phyloP scores from a whole-genome alignment of 2,329 filamentous ascomycete species.

The Bipolaris victoriae region DNA sequence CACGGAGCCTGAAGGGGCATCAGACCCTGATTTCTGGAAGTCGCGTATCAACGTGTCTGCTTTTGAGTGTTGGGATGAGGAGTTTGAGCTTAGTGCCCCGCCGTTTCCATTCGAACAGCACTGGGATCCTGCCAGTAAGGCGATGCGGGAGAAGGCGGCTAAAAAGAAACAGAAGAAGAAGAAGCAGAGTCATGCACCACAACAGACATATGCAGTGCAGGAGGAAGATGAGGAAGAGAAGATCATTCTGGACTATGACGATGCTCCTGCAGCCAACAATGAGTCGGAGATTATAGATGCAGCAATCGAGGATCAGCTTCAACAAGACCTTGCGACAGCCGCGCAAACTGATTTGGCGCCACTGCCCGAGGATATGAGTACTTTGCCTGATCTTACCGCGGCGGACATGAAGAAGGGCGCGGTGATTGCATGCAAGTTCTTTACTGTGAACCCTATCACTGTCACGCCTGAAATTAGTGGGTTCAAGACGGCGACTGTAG shows the following conservation, averaged over 20 bases:
- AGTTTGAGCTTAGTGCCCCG: constrained; percentile 68
- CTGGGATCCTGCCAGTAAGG: constrained; percentile 79
- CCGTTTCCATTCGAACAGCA: constrained; percentile 89
- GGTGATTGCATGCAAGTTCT: constrained; percentile 71
- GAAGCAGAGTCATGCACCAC: constrained; percentile 50
- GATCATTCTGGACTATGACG: constrained; percentile 43
- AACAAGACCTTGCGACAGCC: constrained; percentile 54
- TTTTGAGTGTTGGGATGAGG: constrained; percentile 77
- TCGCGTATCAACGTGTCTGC: constrained; percentile 75
- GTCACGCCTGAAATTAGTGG: constrained; percentile 67
- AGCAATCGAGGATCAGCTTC: constrained; percentile 41
- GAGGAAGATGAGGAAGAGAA: constrained; percentile 45
- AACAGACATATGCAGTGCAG: constrained; percentile 48
- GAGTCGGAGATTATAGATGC: constrained; percentile 27
- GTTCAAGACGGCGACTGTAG: constrained; percentile 67
- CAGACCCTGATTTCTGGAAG: constrained; percentile 71
- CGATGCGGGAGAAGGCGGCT: constrained; percentile 62
- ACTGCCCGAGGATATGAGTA: constrained; percentile 63
- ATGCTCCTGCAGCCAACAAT: constrained; percentile 29
- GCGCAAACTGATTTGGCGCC: constrained; percentile 65
- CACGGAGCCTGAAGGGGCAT: constrained; percentile 33
- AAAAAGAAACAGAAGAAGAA: constrained; percentile 61
- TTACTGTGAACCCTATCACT: constrained; percentile 65
- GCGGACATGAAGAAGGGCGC: constrained; percentile 63
- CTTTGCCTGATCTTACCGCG: constrained; percentile 59